A percentile compares a stretch with the other conserved stretches of the same genome.
Evolutionary conservation across 1,284 basidiomycete species (phyloP).

Genomic region (Ustilago lituana): DNA sequence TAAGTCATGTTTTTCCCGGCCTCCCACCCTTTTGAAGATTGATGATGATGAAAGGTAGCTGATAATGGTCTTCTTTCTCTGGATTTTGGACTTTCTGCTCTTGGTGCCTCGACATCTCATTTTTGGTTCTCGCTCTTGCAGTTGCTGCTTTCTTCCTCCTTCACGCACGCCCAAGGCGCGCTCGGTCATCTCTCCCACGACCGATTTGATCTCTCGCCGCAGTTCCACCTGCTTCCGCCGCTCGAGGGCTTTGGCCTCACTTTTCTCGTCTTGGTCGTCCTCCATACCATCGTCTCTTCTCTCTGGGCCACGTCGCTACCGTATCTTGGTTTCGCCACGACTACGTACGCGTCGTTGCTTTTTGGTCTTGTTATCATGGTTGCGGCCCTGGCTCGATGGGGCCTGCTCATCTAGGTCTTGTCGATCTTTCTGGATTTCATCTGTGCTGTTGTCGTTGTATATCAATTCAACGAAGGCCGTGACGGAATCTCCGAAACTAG

Average conservation of each 20-base stretch:
- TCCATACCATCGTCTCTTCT: conserved; percentile 54
- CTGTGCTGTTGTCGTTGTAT: no score
- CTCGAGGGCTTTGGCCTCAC: conserved; percentile 39
- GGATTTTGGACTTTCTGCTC: no score
- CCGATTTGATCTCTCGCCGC: conserved; percentile 27
- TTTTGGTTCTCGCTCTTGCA: background rate
- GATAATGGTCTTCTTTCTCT: no score
- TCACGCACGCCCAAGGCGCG: conserved; percentile 54
- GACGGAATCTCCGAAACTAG: no score
- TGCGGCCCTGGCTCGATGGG: conserved; percentile 57
- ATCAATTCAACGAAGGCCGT: no score
- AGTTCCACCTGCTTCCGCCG: conserved; percentile 46
- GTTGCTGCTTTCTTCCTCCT: conserved; percentile 54
- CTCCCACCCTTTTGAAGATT: no score
- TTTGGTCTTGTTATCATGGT: conserved; percentile 57
- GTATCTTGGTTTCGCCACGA: conserved; percentile 50
- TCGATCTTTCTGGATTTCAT: no score
- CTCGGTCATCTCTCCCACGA: conserved; percentile 28
- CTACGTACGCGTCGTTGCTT: conserved; percentile 57
- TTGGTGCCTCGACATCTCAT: no score
- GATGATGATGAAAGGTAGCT: no score
- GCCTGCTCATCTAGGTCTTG: conserved; percentile 45
- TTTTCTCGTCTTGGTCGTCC: conserved; percentile 37
- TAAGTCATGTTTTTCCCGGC: no score
- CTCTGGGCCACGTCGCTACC: conserved; percentile 58